These are phyloP conservation scores for Coniophora puteana DNA, from an alignment of 1,284 basidiomycete species.

Conservation along the genomic window DNA sequence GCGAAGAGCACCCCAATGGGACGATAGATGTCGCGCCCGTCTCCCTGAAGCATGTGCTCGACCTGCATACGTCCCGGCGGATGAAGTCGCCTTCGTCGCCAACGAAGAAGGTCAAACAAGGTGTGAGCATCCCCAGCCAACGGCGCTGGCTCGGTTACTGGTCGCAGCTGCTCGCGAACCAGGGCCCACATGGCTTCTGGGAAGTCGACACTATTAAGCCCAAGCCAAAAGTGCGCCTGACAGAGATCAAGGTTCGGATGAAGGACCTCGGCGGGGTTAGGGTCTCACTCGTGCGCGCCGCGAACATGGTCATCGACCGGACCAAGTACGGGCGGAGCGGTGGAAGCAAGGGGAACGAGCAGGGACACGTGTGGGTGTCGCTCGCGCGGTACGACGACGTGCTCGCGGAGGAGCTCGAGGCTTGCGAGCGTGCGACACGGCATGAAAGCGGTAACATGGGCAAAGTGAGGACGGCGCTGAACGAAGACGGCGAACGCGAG, in stretches of 20 bases:
- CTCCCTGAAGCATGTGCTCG: conserved; percentile 60
- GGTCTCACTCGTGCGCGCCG: conserved; percentile 48
- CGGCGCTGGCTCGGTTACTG: conserved; percentile 71
- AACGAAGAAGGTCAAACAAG: conserved; percentile 47
- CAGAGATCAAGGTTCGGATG: conserved; percentile 54
- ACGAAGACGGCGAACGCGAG: conserved; percentile 33
- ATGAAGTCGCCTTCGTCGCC: conserved; percentile 50
- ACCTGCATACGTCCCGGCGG: conserved; percentile 63
- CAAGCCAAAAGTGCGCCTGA: conserved; percentile 39
- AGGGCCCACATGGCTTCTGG: conserved; percentile 51
- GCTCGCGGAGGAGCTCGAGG: conserved; percentile 57
- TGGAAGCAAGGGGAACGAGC: conserved; percentile 26
- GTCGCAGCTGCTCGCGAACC: conserved; percentile 58
- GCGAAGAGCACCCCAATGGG: conserved; percentile 7
- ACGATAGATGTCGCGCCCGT: too few relatives aligned
- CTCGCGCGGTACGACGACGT: conserved; percentile 75
- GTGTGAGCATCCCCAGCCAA: conserved; percentile 76
- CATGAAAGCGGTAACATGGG: conserved; percentile 38
- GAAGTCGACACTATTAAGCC: conserved; percentile 5
- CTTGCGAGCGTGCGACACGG: conserved; percentile 54
- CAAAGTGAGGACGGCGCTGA: conserved; percentile 15
- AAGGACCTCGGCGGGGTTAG: conserved; percentile 49
- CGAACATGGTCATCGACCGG: conserved; percentile 49
- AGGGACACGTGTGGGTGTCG: conserved; percentile 68
- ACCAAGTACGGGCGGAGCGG: conserved; percentile 29